Evolutionary conservation across 805 yeast species (phyloP), one percentile per base, ranked within the genome.

Genomic region (Metschnikowia koreensis): DNA sequence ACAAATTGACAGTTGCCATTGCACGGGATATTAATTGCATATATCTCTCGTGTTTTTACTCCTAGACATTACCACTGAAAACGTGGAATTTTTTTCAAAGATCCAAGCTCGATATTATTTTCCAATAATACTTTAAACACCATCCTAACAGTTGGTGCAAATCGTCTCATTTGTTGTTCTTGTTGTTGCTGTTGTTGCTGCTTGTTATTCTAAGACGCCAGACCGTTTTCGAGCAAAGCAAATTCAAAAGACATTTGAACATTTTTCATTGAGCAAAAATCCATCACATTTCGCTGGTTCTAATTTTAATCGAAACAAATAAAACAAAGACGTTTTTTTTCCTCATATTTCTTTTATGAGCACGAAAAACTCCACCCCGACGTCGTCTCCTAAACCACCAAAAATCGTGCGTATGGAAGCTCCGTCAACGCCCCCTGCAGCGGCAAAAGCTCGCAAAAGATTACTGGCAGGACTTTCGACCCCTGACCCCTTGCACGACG

Each of bases 391-490:
- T 7, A 67, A 64, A 50, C 47, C 60, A 22, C 61, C 64, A 37
- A 60, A 63, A 42, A 38, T 49, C 27, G 60, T 55, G 47, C 54
- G 55, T 44, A 45, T 64, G 48, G 60, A 50, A 28, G 64, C 61
- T 12, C 71, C 73, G 11, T 50, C 65, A 15, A 66, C 71, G 6
- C 34, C 34, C 12, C 75, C 70, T 11, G 70, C 69, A 22, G 52
- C 65, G 39, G 40, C 54, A 1, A 40, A 42, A 41, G 46, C 57
- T 47, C 34, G 57, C 11, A 63, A 63, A 44, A 58, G 74, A 28
- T 53, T 67, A 13, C 67, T 72, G 49, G 64, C 67, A 9, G 66
- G 63, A 44, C 61, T 73, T 33, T 59, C 65, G 29, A 73, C 77
- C 3, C 77, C 78, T 0, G 77, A 73, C 34, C 73, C 68, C 41